Percentiles rank a stretch among this genome's conserved stretches.
These are phyloP conservation scores for Pontederia crassipes DNA, from an alignment of 176 grass and related monocot genomes.

Conservation along the genomic window DNA sequence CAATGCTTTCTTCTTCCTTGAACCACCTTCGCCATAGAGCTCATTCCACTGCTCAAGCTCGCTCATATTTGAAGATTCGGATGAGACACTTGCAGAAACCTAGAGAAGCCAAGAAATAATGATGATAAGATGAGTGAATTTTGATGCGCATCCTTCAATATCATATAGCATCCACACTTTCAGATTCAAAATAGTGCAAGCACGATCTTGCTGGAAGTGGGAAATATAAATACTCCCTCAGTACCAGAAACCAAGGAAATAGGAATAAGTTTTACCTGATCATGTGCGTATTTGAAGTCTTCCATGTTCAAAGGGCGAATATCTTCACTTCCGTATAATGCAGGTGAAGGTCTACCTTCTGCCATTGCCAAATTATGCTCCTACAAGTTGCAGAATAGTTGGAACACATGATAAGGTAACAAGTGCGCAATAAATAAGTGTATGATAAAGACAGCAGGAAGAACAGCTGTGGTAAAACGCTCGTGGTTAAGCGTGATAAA, in stretches of 20 bases:
- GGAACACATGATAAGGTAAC: not conserved
- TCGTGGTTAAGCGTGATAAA: no score
- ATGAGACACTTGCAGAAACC: constrained; percentile 95
- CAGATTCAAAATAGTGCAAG: no score
- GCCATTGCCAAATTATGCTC: constrained; percentile 49
- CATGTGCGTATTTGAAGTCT: constrained; percentile 95
- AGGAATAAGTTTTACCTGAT: constrained; percentile 51
- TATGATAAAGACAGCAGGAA: not conserved
- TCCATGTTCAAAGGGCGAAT: constrained; percentile 78
- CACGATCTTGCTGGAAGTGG: not conserved
- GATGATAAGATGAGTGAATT: no score
- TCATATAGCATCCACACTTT: no score
- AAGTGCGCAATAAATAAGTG: not conserved
- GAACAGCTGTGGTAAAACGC: no score
- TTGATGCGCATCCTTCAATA: no score
- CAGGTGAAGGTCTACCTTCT: constrained; percentile 63
- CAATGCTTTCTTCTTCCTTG: constrained; percentile 86
- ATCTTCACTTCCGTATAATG: constrained; percentile 63
- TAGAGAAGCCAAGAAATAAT: constrained; percentile 1
- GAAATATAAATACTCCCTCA: not conserved
- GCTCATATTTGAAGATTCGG: constrained; percentile 85
- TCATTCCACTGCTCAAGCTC: constrained; percentile 97
- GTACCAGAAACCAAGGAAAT: not conserved
- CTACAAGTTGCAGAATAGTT: constrained; percentile 29
- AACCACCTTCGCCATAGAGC: constrained; percentile 93